Evolutionary conservation across 306 rosid species (phyloP).

Genomic region (Trifolium pratense): DNA sequence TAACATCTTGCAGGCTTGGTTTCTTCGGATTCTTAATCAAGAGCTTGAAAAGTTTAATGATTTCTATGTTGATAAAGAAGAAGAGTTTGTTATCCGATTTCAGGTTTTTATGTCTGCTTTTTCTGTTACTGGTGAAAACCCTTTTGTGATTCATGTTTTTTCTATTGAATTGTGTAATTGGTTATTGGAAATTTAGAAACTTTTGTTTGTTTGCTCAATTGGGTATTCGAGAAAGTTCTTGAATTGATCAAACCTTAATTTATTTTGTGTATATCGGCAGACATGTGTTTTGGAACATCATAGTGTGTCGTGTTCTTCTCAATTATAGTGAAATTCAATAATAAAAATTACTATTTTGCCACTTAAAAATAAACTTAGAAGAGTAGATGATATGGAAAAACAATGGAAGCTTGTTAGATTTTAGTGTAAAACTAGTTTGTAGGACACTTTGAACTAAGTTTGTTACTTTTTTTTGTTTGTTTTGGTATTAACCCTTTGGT

Average conservation of each 20-base stretch:
- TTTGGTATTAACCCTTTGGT: too few relatives aligned
- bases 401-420: not conserved
- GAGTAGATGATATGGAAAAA: not conserved
- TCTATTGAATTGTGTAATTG: slow-evolving; percentile 8
- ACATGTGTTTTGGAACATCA: not conserved
- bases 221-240: slow-evolving; percentile 30
- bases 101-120: slow-evolving; percentile 58
- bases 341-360: not conserved
- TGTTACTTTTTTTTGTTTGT: too few relatives aligned
- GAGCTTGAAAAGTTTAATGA: slow-evolving; percentile 90
- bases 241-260: slow-evolving; percentile 25
- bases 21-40: slow-evolving; percentile 68
- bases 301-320: too few relatives aligned
- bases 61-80: slow-evolving; percentile 88
- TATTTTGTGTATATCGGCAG: too few relatives aligned
- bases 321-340: too few relatives aligned
- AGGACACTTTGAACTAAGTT: too few relatives aligned
- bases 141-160: not conserved
- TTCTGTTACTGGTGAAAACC: not conserved
- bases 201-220: slow-evolving; percentile 15
- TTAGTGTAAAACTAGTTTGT: not conserved
- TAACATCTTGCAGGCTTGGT: slow-evolving; percentile 67
- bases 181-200: not conserved
- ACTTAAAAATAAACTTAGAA: not conserved
- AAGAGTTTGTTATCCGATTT: slow-evolving; percentile 85